A percentile compares a stretch with the other conserved stretches of the same genome.
Conservation (phyloP, 371 early-diverging fungal genomes). For the Mucor indicus region DNA sequence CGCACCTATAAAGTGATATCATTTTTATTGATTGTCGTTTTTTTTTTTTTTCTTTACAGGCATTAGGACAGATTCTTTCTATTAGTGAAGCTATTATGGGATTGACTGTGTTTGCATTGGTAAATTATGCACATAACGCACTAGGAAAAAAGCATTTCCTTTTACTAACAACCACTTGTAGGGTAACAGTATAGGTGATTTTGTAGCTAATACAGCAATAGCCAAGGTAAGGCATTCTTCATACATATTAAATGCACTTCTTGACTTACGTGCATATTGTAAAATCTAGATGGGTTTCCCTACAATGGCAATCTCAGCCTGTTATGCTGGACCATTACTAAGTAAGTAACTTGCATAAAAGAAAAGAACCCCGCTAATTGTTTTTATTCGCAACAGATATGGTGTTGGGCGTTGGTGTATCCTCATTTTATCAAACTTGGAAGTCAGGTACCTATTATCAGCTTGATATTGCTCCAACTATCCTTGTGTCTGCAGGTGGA, state of each 20-base stretch:
- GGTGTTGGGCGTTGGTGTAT: conserved; percentile 75
- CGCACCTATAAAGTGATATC: background rate
- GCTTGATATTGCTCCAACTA: conserved; percentile 53
- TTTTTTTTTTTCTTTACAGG: conserved; percentile 20
- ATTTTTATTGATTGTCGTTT: background rate
- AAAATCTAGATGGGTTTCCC: conserved; percentile 71
- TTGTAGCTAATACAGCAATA: conserved; percentile 80
- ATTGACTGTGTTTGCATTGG: conserved; percentile 79
- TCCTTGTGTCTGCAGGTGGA: conserved; percentile 50
- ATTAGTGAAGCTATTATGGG: conserved; percentile 85
- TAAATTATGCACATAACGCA: conserved; percentile 16
- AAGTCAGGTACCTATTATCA: conserved; percentile 36
- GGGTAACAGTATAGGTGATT: conserved; percentile 84
- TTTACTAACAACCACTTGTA: too few relatives aligned
- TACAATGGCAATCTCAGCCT: conserved; percentile 83
- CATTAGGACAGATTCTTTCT: conserved; percentile 70
- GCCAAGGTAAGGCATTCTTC: conserved; percentile 44
- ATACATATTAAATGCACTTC: background rate
- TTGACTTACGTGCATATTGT: background rate
- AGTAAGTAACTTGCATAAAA: conserved; percentile 41
- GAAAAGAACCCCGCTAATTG: background rate
- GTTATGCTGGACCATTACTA: conserved; percentile 81
- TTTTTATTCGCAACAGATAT: conserved; percentile 43
- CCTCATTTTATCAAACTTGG: conserved; percentile 54
- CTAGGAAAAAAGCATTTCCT: background rate